phyloP scores from a whole-genome alignment of 352 stramenopile species.

The Globisporangium nodosum region DNA sequence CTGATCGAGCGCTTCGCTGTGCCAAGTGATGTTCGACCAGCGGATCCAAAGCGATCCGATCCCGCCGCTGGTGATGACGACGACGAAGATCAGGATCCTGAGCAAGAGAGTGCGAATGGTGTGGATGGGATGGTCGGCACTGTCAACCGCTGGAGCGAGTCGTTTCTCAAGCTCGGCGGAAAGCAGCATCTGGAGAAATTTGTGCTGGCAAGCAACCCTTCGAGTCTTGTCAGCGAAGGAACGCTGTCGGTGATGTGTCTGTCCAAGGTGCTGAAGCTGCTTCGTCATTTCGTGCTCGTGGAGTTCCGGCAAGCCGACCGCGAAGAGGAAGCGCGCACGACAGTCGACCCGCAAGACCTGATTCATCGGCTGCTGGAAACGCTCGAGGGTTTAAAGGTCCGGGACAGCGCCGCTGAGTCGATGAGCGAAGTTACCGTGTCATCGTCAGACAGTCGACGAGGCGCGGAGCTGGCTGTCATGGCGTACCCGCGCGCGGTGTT shows the following conservation, averaged over 20 bases:
- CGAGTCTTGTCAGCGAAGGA: slow-evolving; percentile 32
- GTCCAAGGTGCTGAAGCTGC: slow-evolving; percentile 60
- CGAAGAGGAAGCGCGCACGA: slow-evolving; percentile 9
- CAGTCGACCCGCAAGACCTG: slow-evolving; percentile 20
- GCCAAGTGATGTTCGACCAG: slow-evolving; percentile 20
- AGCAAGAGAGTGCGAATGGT: slow-evolving; percentile 1
- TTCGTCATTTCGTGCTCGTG: slow-evolving; percentile 65
- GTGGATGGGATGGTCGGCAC: slow-evolving; percentile 28
- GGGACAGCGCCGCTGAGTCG: slow-evolving; percentile 9
- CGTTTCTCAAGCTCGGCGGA: slow-evolving; percentile 63
- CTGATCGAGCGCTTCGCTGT: slow-evolving; percentile 57
- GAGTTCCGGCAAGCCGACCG: slow-evolving; percentile 21
- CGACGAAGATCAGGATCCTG: slow-evolving; percentile 17
- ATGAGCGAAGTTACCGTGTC: background rate
- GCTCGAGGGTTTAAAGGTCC: slow-evolving; percentile 26
- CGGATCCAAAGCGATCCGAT: slow-evolving; percentile 4
- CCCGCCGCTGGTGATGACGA: background rate
- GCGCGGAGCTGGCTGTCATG: slow-evolving; percentile 20
- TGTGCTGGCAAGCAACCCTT: slow-evolving; percentile 31
- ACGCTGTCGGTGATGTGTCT: slow-evolving; percentile 58
- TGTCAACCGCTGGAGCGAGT: slow-evolving; percentile 52
- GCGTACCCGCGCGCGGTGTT: slow-evolving; percentile 32
- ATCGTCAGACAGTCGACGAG: background rate
- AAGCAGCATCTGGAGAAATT: slow-evolving; percentile 48
- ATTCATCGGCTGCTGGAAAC: slow-evolving; percentile 39